Evolutionary conservation across 164 flowering plant species (phyloP).

Genomic region (Magnolia sinica): DNA sequence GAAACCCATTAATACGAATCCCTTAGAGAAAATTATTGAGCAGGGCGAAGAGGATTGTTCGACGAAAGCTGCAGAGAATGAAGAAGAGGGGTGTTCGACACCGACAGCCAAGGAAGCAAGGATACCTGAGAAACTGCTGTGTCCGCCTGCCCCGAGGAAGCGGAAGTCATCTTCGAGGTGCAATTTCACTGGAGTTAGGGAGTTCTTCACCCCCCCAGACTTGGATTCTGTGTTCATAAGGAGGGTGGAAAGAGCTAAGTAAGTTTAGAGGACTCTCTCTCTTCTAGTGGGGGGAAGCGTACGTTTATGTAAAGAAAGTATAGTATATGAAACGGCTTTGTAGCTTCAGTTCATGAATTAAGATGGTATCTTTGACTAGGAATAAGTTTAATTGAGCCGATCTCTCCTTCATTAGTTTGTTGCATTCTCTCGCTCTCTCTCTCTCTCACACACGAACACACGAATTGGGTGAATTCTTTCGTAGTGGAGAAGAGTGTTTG

Average conservation of each 20-base stretch:
- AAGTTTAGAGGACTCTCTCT: conserved; percentile 4
- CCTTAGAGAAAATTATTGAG: neutral
- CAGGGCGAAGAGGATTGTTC: conserved; percentile 21
- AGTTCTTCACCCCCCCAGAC: conserved; percentile 73
- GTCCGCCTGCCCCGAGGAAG: conserved; percentile 87
- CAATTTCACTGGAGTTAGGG: conserved; percentile 35
- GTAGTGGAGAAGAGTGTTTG: too few relatives aligned
- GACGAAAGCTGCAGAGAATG: conserved; percentile 26
- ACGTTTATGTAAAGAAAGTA: conserved; percentile 28
- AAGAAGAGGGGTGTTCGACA: conserved; percentile 30
- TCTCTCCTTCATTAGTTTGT: conserved; percentile 4
- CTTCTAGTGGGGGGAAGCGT: conserved; percentile 10
- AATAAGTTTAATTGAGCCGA: neutral
- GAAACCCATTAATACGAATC: conserved; percentile 15
- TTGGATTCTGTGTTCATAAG: conserved; percentile 61
- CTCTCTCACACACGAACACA: neutral
- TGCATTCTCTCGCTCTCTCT: conserved; percentile 4
- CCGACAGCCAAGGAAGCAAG: conserved; percentile 60
- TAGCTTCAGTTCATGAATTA: neutral
- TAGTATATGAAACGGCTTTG: conserved; percentile 10
- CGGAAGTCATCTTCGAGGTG: conserved; percentile 45
- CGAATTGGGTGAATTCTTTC: neutral
- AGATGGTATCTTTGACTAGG: neutral
- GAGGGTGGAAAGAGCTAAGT: conserved; percentile 48
- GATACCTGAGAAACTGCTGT: conserved; percentile 47